phyloP scores from a whole-genome alignment of 2,329 filamentous ascomycete species.

The Colletotrichum magnum region DNA sequence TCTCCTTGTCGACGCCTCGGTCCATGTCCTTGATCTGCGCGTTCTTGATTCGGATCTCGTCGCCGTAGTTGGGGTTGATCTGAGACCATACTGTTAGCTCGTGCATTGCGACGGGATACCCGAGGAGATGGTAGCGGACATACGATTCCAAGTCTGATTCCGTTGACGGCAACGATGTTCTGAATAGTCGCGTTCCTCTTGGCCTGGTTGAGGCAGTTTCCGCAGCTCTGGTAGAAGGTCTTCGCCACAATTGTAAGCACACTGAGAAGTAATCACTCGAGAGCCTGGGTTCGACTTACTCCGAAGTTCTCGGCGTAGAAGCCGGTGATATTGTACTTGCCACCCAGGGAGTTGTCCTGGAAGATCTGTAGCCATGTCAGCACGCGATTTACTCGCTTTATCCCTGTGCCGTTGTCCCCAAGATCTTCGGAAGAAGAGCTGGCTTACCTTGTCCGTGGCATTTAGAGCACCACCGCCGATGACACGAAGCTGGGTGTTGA shows the following conservation, averaged over 20 bases:
- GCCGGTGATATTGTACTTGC: conserved; percentile 50
- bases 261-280: no score
- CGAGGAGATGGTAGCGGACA: conserved; percentile 6
- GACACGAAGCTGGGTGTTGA: conserved; percentile 48
- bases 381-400: no score
- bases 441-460: conserved; percentile 47
- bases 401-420: no score
- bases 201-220: conserved; percentile 48
- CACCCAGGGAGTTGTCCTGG: conserved; percentile 48
- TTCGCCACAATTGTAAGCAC: neutral
- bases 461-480: conserved; percentile 48
- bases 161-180: conserved; percentile 46
- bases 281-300: neutral
- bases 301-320: conserved; percentile 49
- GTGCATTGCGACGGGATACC: neutral
- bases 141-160: conserved; percentile 45
- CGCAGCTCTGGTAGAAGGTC: conserved; percentile 48
- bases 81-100: neutral
- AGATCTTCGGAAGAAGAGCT: no score
- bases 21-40: conserved; percentile 46
- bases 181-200: conserved; percentile 46
- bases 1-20: conserved; percentile 47
- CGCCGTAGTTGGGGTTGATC: conserved; percentile 49
- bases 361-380: conserved; percentile 43
- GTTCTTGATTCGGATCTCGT: conserved; percentile 48